Percentiles rank a stretch among this genome's conserved stretches.
Evolutionary conservation across 139 green algal species (phyloP).

Genomic region (Picochlorum costavermella): DNA sequence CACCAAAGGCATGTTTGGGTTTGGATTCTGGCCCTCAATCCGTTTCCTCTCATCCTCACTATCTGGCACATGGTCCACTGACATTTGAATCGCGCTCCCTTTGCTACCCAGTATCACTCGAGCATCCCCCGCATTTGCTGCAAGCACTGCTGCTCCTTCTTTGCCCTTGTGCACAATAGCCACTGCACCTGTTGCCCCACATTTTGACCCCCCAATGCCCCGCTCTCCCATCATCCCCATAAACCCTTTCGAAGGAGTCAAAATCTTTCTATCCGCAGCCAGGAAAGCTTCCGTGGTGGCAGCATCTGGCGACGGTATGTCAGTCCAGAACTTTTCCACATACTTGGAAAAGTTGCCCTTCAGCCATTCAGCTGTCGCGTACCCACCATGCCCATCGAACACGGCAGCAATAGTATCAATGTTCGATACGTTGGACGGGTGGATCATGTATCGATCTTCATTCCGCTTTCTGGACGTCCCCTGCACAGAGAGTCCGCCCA

Average conservation of each 20-base stretch:
- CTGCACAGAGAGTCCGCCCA: slow-evolving; percentile 5
- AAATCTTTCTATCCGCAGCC: slow-evolving; percentile 30
- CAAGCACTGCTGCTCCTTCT: slow-evolving; percentile 41
- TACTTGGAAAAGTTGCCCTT: slow-evolving; percentile 43
- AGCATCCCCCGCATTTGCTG: slow-evolving; percentile 81
- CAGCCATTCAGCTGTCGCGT: slow-evolving; percentile 65
- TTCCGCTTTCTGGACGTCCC: slow-evolving; percentile 33
- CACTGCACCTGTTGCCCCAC: slow-evolving; percentile 64
- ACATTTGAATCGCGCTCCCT: slow-evolving; percentile 63
- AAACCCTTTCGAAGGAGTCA: slow-evolving; percentile 59
- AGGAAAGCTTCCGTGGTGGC: slow-evolving; percentile 34
- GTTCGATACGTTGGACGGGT: neutral
- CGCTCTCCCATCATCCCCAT: slow-evolving; percentile 73
- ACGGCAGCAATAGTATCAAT: slow-evolving; percentile 31
- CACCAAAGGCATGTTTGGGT: slow-evolving; percentile 80
- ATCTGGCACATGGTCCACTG: slow-evolving; percentile 80
- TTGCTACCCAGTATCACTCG: slow-evolving; percentile 38
- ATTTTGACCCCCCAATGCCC: slow-evolving; percentile 82
- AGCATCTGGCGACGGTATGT: slow-evolving; percentile 17
- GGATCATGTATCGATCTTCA: slow-evolving; percentile 24
- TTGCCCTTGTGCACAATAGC: slow-evolving; percentile 31
- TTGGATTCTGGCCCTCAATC: slow-evolving; percentile 92
- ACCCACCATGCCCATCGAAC: slow-evolving; percentile 53
- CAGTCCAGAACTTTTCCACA: slow-evolving; percentile 52
- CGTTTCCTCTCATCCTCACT: slow-evolving; percentile 67